Base-by-base conservation (phyloP, 805 yeast species). In the Debaryomyces castellii region DNA sequence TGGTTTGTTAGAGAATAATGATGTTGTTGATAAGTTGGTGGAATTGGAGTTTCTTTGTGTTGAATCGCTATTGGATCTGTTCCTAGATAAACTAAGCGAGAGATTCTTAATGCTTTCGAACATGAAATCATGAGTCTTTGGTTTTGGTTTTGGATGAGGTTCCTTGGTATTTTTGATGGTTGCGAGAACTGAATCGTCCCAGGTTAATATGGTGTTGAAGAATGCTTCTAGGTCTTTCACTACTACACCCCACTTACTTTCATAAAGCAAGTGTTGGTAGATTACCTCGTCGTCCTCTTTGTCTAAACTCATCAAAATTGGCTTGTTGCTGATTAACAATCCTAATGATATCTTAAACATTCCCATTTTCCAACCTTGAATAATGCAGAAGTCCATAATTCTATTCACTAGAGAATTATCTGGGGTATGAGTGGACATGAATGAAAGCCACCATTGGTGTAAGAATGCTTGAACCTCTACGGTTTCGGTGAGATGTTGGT, bases 371-470 rank as follows among this genome's bases (percentile, higher is more conserved):
- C 78, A 60, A 62, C 87, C 78, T 72, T 85, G 62, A 67, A 73
- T 51, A 63, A 72, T 60, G 68, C 77, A 56, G 66, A 66, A 65
- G 70, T 86, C 74, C 72, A 82, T 62, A 60, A 71, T 59, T 65
- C 77, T 51, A 69, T 76, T 56, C 64, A 71, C 69, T 65, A 80
- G 53, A 46, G 71, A 60, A 65, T 73, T 51, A 41, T 69, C 75
- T 1, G 87, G 87, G n/a, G 82, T 71, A 35, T 83, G 82, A 25
- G 80, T 78, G 1, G 84, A 79, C 51, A 73, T 75, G 49, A 81
- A 76, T 0, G 85, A 77, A 40, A 82, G 59, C 72, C 85, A 81
- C 88, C 88, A 82, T 57, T 83, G 87, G 41, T 76, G 75, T n/a
- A 82, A 69, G 58, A 73, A 81, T 39, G 65, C 76, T 48, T 67